Evolutionary conservation across 768 basidiomycete genomes (phyloP).

Genomic region (Pisolithus albus): DNA sequence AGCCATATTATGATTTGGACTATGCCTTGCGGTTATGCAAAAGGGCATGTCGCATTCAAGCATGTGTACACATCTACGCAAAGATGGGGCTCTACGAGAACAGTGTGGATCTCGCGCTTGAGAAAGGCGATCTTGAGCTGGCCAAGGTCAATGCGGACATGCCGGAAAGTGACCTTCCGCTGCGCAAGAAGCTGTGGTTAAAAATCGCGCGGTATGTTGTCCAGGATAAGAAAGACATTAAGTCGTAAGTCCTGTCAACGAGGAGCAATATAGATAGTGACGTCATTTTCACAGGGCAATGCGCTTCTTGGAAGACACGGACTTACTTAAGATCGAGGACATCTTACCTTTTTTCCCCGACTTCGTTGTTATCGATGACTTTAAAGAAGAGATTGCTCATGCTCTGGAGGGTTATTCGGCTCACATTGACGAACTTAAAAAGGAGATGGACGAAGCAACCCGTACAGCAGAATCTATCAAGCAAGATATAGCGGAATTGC

Average conservation of each 20-base stretch:
- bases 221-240: conserved; percentile 96
- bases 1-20: conserved; percentile 94
- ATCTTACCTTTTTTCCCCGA: conserved; percentile 99
- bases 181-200: conserved; percentile 93
- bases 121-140: conserved; percentile 91
- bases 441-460: conserved; percentile 96
- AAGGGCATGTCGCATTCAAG: conserved; percentile 67
- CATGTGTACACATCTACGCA: conserved; percentile 94
- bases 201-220: conserved; percentile 99
- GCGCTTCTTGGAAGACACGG: conserved; percentile 91
- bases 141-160: conserved; percentile 94
- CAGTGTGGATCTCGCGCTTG: conserved; percentile 89
- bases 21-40: conserved; percentile 94
- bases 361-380: conserved; percentile 98
- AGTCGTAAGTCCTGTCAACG: conserved; percentile 60
- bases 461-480: conserved; percentile 89
- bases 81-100: conserved; percentile 98
- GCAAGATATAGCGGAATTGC: conserved; percentile 77
- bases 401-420: conserved; percentile 91
- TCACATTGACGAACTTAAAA: conserved; percentile 83
- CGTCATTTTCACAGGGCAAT: conserved; percentile 62
- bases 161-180: conserved; percentile 80
- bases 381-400: conserved; percentile 97
- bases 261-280: neutral
- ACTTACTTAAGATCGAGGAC: conserved; percentile 95